Evolutionary conservation across 2,329 filamentous ascomycete species (phyloP), one percentile per base, ranked within the genome.

Genomic region (Monosporascus ibericus): DNA sequence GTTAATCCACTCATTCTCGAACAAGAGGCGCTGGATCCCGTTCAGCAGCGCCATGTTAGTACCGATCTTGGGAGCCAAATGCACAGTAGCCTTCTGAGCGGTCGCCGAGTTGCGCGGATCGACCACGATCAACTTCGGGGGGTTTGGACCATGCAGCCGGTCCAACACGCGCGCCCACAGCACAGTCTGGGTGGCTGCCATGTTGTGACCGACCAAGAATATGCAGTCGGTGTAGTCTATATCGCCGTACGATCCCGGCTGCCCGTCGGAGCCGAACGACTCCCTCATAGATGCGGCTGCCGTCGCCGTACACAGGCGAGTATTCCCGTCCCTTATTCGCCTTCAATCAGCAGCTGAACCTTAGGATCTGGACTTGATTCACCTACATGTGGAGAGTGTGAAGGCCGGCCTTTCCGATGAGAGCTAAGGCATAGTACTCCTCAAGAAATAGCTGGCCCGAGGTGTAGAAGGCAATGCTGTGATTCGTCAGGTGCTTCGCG

Each of bases 391-490:
- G 68, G 22, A 71, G 53, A 1, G 68, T 71, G 52, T 70, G 63
- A 15, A 70, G 53, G 0, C 70, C 69, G 3, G 65, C 68, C 49
- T 72, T 72, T 5, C 70, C 68, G 11, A 71, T 58, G 47, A 71
- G 57, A 2, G 68, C 68, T n/a, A 71, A 56, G 37, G 67, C 68
- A 56, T 71, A 70, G 49, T 71, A 72, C 52, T 71, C 68, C 51
- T 71, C 70, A 9, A 71, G 59, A 49, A 71, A 68, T 14, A 71
- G 54, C 58, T 72, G 68, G 1, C 69, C 69, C 20, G 60, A 62
- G 9, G 69, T 71, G 55, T 71, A 71, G 52, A 72, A 71, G 3
- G 62, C 68, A 49, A 71, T 71, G 25, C 65, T 67, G 60, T 70
- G 69, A 48, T 63, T 65, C 1, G 67, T 69, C 27, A 71, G 55